A percentile compares a stretch with the other conserved stretches of the same genome.
These are phyloP conservation scores for Polychaeton citri DNA, from an alignment of 2,329 filamentous ascomycete species.

Conservation along the genomic window DNA sequence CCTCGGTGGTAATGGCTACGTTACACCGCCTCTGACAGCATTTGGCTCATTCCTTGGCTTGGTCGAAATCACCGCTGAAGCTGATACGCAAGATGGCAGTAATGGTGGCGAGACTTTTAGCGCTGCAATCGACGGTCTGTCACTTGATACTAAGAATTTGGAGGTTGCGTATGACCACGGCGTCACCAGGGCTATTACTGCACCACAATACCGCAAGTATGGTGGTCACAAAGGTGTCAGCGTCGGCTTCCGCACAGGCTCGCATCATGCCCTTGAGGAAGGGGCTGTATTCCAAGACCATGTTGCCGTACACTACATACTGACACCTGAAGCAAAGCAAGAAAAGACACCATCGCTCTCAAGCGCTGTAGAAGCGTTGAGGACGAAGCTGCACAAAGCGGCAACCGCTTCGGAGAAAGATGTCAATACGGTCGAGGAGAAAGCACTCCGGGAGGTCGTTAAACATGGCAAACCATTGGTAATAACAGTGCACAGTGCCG, in stretches of 20 bases:
- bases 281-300: conserved; percentile 26
- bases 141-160: conserved; percentile 27
- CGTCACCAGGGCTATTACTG: conserved; percentile 25
- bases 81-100: conserved; percentile 31
- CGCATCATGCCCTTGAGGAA: conserved; percentile 20
- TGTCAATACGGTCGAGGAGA: conserved; percentile 28
- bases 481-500: conserved; percentile 48
- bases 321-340: conserved; percentile 35
- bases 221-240: conserved; percentile 25
- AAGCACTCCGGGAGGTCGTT: conserved; percentile 31
- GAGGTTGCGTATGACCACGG: conserved; percentile 24
- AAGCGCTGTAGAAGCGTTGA: conserved; percentile 38
- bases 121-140: conserved; percentile 37
- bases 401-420: conserved; percentile 25
- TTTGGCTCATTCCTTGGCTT: conserved; percentile 49
- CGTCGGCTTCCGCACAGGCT: conserved; percentile 23
- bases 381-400: conserved; percentile 42
- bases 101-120: conserved; percentile 42
- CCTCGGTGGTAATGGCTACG: conserved; percentile 36
- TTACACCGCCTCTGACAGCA: conserved; percentile 48
- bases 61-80: conserved; percentile 48
- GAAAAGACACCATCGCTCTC: conserved; percentile 39
- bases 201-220: conserved; percentile 15
- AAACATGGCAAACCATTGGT: conserved; percentile 42
- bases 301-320: conserved; percentile 34